Conservation (phyloP, 345 rosid genomes). For the Lumnitzera littorea region DNA sequence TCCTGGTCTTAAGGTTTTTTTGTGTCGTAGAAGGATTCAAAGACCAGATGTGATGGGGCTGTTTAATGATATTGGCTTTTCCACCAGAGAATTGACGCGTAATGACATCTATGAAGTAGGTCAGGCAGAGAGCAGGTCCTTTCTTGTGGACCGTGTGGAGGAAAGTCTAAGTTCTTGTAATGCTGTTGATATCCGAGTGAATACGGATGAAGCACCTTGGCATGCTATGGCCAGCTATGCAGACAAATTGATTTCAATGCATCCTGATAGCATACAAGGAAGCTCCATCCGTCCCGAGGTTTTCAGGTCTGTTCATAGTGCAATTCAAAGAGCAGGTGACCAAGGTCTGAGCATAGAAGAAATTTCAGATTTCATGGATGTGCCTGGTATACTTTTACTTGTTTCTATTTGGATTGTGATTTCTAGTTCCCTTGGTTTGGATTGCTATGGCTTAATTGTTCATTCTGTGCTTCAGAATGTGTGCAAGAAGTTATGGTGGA, state of each 20-base stretch:
- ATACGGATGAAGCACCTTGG: constrained; percentile 53
- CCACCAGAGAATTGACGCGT: constrained; percentile 8
- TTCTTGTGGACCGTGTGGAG: constrained; percentile 25
- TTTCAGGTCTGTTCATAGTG: constrained; percentile 44
- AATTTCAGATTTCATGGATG: constrained; percentile 35
- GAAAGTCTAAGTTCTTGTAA: constrained; percentile 28
- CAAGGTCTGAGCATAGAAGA: constrained; percentile 77
- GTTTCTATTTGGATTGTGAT: neutral
- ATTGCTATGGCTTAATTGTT: constrained; percentile 5
- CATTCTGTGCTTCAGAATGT: constrained; percentile 37
- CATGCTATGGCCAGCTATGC: constrained; percentile 65
- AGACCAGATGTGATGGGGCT: constrained; percentile 39
- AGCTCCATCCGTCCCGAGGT: constrained; percentile 35
- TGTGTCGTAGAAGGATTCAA: constrained; percentile 36
- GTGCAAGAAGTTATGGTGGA: constrained; percentile 38
- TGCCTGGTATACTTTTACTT: constrained; percentile 26
- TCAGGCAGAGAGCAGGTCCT: constrained; percentile 17
- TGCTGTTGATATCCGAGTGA: constrained; percentile 26
- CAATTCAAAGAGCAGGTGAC: constrained; percentile 88
- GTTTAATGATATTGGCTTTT: constrained; percentile 36
- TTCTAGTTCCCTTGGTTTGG: constrained; percentile 2
- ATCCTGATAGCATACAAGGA: constrained; percentile 21
- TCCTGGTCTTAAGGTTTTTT: constrained; percentile 68
- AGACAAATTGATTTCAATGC: constrained; percentile 27
- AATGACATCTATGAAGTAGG: constrained; percentile 16